These are phyloP conservation scores for Candida anglica DNA, from an alignment of 805 yeast genomes.

Conservation along the genomic window DNA sequence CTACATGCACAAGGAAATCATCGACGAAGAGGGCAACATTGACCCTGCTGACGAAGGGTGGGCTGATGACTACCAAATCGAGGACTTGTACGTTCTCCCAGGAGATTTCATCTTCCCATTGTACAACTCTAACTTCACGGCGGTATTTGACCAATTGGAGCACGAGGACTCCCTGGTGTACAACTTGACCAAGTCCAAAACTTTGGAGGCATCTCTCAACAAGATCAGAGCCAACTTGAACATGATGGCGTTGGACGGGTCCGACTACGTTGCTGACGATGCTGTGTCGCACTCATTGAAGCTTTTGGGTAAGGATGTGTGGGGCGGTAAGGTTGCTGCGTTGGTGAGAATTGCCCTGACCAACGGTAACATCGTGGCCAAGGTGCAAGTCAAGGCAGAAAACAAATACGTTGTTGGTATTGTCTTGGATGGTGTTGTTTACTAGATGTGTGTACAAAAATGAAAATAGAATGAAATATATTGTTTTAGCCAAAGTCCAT, in stretches of 20 bases:
- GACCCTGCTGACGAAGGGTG: slow-evolving; percentile 74
- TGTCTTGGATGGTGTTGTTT: slow-evolving; percentile 49
- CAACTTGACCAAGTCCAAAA: slow-evolving; percentile 47
- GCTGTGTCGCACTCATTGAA: slow-evolving; percentile 69
- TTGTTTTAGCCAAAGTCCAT: too few relatives aligned
- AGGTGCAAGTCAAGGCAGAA: slow-evolving; percentile 49
- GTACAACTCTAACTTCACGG: slow-evolving; percentile 71
- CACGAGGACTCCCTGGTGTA: slow-evolving; percentile 61
- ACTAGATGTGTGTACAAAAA: slow-evolving; percentile 2
- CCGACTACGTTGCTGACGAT: slow-evolving; percentile 60
- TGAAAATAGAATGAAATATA: slow-evolving; percentile 2
- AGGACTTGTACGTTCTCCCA: slow-evolving; percentile 64
- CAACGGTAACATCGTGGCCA: slow-evolving; percentile 57
- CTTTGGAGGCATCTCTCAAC: slow-evolving; percentile 41
- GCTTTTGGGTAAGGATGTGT: slow-evolving; percentile 74
- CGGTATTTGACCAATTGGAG: slow-evolving; percentile 68
- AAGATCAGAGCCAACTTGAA: slow-evolving; percentile 49
- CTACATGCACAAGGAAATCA: slow-evolving; percentile 76
- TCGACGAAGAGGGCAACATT: slow-evolving; percentile 64
- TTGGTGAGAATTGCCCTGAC: slow-evolving; percentile 47
- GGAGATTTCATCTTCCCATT: slow-evolving; percentile 83
- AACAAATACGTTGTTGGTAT: slow-evolving; percentile 45
- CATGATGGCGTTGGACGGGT: slow-evolving; percentile 63
- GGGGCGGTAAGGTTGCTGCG: slow-evolving; percentile 54
- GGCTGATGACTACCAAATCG: slow-evolving; percentile 91